A percentile compares a stretch with the other conserved stretches of the same genome.
Conservation (phyloP, 2,329 filamentous ascomycete species). For the Diplocarpon rosae region DNA sequence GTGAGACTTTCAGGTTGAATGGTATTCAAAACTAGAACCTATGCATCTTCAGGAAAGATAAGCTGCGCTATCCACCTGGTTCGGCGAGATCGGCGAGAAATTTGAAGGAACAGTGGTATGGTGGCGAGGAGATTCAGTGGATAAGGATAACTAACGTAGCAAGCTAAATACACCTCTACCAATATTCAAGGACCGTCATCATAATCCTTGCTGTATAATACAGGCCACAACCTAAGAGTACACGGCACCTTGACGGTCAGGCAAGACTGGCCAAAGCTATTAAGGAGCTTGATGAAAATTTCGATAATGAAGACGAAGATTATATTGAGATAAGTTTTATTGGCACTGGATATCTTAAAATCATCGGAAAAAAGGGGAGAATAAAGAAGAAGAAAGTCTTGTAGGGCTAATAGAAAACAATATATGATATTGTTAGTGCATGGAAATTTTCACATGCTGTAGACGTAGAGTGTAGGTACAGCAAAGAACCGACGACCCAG, state of each 20-base stretch:
- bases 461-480: conserved; percentile 13
- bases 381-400: too few relatives aligned
- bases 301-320: conserved; percentile 7
- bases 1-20: conserved; percentile 28
- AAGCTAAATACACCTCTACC: conserved; percentile 43
- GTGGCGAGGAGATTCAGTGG: conserved; percentile 30
- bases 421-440: conserved; percentile 4
- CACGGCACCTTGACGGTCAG: conserved; percentile 41
- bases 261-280: conserved; percentile 39
- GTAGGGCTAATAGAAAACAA: too few relatives aligned
- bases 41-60: conserved; percentile 50
- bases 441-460: conserved; percentile 2
- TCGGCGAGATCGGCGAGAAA: conserved; percentile 34
- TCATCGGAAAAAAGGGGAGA: background rate
- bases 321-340: conserved; percentile 18
- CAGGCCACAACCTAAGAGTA: conserved; percentile 36
- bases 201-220: conserved; percentile 45
- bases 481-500: conserved; percentile 9
- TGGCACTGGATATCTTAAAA: background rate
- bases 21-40: conserved; percentile 49
- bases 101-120: conserved; percentile 36
- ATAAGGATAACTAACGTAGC: conserved; percentile 33
- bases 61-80: conserved; percentile 40
- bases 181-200: conserved; percentile 44
- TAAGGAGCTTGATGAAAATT: conserved; percentile 32